phyloP scores from a whole-genome alignment of 495 filamentous ascomycete species.

The Penicillium coffeae region DNA sequence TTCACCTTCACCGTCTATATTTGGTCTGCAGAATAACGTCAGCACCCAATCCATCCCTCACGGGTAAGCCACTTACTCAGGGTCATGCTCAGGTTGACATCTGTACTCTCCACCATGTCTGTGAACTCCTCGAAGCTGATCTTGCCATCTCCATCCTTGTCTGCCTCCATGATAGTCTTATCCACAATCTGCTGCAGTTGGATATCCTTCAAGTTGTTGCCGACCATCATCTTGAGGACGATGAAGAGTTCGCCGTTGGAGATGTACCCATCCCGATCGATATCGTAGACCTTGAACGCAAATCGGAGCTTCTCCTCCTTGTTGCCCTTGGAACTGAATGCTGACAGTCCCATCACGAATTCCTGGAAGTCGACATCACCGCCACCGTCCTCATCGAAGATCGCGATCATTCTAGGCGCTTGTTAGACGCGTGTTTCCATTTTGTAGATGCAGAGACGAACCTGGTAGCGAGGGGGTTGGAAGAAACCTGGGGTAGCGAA shows the following conservation, averaged over 20 bases:
- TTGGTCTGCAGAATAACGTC: constrained; percentile 26
- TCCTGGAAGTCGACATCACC: constrained; percentile 99
- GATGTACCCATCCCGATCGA: constrained; percentile 97
- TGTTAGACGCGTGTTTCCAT: background rate
- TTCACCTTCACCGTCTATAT: constrained; percentile 24
- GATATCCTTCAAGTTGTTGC: constrained; percentile 98
- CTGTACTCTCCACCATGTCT: constrained; percentile 97
- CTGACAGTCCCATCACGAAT: constrained; percentile 92
- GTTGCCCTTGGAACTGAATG: constrained; percentile 96
- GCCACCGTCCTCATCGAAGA: constrained; percentile 98
- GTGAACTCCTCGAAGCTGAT: constrained; percentile 99
- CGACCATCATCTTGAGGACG: constrained; percentile 99
- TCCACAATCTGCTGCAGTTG: constrained; percentile 94
- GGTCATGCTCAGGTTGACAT: constrained; percentile 98
- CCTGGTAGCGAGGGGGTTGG: constrained; percentile 94
- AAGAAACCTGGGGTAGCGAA: constrained; percentile 92
- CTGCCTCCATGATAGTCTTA: constrained; percentile 99
- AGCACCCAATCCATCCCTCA: constrained; percentile 11
- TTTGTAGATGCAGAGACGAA: constrained; percentile 33
- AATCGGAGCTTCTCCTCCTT: constrained; percentile 98
- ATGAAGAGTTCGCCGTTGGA: constrained; percentile 99
- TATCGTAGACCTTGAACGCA: constrained; percentile 99
- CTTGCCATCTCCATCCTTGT: constrained; percentile 92
- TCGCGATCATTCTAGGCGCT: constrained; percentile 83
- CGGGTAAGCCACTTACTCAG: constrained; percentile 59